Base-by-base conservation (phyloP, 2,329 filamentous ascomycete species). In the Clonostachys rosea region DNA sequence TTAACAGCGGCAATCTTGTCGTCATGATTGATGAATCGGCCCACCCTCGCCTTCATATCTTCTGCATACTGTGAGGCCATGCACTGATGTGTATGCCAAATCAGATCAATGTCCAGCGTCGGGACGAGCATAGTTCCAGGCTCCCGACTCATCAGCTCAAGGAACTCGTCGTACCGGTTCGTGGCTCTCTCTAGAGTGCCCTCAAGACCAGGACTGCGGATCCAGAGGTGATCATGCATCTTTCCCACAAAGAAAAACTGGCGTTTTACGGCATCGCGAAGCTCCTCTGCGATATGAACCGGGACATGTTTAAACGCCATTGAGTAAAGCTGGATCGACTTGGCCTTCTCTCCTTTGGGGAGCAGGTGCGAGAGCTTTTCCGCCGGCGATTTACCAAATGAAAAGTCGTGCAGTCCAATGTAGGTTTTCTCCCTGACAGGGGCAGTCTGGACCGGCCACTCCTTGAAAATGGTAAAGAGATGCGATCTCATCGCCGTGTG, bases 71-170 rank as follows among this genome's bases (percentile, higher is more conserved):
- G n/a, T 2, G 18, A 49, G 0, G 63, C 55, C 1, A 59, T 60
- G 44, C 62, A 63, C 46, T 71, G 69, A 43, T 73, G 67, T 0
- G 70, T 73, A 43, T 72, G 67, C 70, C 70, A 73, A 1, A 61
- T 61, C 1, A 73, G 54, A 48, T 73, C 69, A 16, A 73, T 64
- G 48, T 71, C 68, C 6, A 69, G 51, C 0, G 68, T 70, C 0
- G 70, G 70, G 3, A 71, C 68, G 5, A 68, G 49, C 13, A 59
- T 62, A 10, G 24, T 57, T 6, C 47, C 47, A 6, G 57, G 56
- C 45, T 65, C 54, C 1, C 53, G 47, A 34, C 53, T 56, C 37
- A 70, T 51, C 4, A 73, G 58, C 10, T 53, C 52, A 36, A 70
- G 53, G 47, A 71, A 72, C 33, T 62, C 59, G 13, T 50, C 49